Base-by-base conservation (phyloP, 257 asterid genomes). In the Ilex asprella region DNA sequence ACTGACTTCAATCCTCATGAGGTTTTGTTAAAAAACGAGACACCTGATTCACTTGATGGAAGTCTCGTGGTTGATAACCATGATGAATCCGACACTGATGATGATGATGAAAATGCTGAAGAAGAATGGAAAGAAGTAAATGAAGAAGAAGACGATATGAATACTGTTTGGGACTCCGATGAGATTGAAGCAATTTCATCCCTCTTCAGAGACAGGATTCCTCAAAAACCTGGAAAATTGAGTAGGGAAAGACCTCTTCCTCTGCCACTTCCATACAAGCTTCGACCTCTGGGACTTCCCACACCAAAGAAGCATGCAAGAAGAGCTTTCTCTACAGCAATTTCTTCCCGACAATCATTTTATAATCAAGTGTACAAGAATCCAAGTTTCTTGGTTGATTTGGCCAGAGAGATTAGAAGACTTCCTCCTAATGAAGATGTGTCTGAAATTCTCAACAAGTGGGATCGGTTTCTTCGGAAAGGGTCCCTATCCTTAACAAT, bases 181-280 rank as follows among this genome's bases (percentile, higher is more conserved):
- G 97, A 90, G 71, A 77, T 83, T 63, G 97, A 85, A 62, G 86
- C 96, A 5, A 87, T 89, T 74, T 79, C 97, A 14, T 89, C 97
- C 35, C 92, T 87, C 73, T 89, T 89, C 70, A 76, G 63, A 66
- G 86, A 86, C 39, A 76, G 97, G 62, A 71, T 90, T 55, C 94
- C 92, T 75, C 92, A 90, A 70, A 90, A 85, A 62, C 95, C 97
- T 11, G 89, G 95, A 60, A 81, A 78, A 12, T 67, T 64, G 76
- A 52, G 62, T n/a, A 67, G 95, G 70, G 73, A 79, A 56, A 84
- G 94, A 75, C 86, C 88, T 63, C 74, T 75, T 8, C 95, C 97
- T 0, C 81, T 87, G 43, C 81, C 95, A 13, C 64, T 83, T 30
- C 96, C 96, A 61, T 76, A 77, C 88, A 85, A 80, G 77, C 79